A percentile compares a stretch with the other conserved stretches of the same genome.
These are phyloP conservation scores for Panaeolus papilionaceus DNA, from an alignment of 768 basidiomycete genomes.

Conservation along the genomic window DNA sequence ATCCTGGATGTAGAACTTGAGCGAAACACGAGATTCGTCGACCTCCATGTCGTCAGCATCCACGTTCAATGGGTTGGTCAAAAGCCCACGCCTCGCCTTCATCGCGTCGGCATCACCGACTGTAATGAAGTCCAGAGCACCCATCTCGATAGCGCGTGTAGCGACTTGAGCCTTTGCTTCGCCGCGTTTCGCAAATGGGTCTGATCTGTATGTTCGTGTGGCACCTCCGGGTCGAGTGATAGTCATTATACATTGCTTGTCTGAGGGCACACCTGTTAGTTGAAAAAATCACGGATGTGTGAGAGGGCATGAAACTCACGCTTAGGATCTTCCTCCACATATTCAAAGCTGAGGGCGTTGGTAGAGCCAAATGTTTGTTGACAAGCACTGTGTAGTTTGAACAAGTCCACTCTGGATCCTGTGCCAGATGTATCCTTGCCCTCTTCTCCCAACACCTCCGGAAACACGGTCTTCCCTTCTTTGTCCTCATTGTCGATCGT, in stretches of 20 bases:
- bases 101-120: slow-evolving; percentile 46
- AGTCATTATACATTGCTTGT: slow-evolving; percentile 65
- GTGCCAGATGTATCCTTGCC: slow-evolving; percentile 10
- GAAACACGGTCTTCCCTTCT: slow-evolving; percentile 13
- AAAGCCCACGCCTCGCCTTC: slow-evolving; percentile 40
- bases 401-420: slow-evolving; percentile 28
- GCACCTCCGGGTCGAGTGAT: slow-evolving; percentile 61
- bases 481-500: slow-evolving; percentile 21
- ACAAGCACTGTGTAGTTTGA: slow-evolving; percentile 48
- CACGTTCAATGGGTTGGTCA: slow-evolving; percentile 39
- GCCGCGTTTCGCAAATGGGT: slow-evolving; percentile 49
- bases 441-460: slow-evolving; percentile 16
- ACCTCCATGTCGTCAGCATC: slow-evolving; percentile 28
- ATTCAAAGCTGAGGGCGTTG: slow-evolving; percentile 53
- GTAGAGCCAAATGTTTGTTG: slow-evolving; percentile 47
- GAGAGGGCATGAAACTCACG: slow-evolving; percentile 34
- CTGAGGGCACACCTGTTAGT: slow-evolving; percentile 36
- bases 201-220: slow-evolving; percentile 59
- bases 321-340: slow-evolving; percentile 44
- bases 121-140: slow-evolving; percentile 64
- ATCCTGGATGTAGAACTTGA: slow-evolving; percentile 26
- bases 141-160: slow-evolving; percentile 60
- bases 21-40: slow-evolving; percentile 23
- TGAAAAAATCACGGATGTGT: background rate
- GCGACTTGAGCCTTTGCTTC: slow-evolving; percentile 64